A percentile compares a stretch with the other conserved stretches of the same genome.
Conservation (phyloP, 345 rosid genomes). For the Murraya koenigii region DNA sequence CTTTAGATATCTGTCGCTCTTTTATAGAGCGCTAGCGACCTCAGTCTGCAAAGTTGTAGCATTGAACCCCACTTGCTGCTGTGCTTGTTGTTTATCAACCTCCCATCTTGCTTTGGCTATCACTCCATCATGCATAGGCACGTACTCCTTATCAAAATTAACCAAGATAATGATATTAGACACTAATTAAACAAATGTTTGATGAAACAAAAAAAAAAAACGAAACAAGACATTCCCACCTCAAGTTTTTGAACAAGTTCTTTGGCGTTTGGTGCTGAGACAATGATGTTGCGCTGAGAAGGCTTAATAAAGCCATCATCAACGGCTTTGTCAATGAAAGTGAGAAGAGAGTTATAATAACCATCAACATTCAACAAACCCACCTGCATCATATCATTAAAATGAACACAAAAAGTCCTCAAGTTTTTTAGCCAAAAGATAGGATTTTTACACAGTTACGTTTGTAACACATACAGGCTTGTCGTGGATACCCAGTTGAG, state of each 20-base stretch:
- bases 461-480: constrained; percentile 66
- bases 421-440: neutral
- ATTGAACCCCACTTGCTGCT: constrained; percentile 44
- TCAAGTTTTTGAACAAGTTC: constrained; percentile 92
- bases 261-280: constrained; percentile 88
- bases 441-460: neutral
- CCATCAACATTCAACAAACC: constrained; percentile 97
- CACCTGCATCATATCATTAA: constrained; percentile 46
- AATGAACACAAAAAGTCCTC: neutral
- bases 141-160: constrained; percentile 58
- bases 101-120: constrained; percentile 82
- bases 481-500: constrained; percentile 94
- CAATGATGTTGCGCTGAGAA: constrained; percentile 79
- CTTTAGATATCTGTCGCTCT: constrained; percentile 5
- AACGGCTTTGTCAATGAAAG: constrained; percentile 92
- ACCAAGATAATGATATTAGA: neutral
- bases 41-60: constrained; percentile 48
- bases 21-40: constrained; percentile 40
- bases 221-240: constrained; percentile 36
- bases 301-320: constrained; percentile 95
- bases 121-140: constrained; percentile 76
- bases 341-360: constrained; percentile 75
- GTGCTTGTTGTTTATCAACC: constrained; percentile 35
- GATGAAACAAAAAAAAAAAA: neutral
- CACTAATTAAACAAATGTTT: constrained; percentile 10